Evolutionary conservation across 768 basidiomycete genomes (phyloP).

Genomic region (Pulveroboletus sp.): DNA sequence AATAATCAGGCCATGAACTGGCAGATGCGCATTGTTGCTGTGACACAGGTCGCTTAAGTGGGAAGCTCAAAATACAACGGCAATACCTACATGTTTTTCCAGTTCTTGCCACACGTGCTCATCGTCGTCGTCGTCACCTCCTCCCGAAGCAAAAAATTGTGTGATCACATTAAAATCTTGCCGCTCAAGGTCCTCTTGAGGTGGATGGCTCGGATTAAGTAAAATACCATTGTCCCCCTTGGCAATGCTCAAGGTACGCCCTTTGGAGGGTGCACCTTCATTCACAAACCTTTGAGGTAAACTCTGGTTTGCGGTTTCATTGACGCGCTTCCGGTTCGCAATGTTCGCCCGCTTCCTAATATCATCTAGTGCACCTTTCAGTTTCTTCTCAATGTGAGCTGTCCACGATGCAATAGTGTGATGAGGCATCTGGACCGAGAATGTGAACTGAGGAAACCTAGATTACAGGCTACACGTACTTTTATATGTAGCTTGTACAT

Average conservation of each 20-base stretch:
- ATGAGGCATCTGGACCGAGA: conserved; percentile 50
- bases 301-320: background rate
- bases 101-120: conserved; percentile 51
- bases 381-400: conserved; percentile 30
- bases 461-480: conserved; percentile 30
- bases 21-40: conserved; percentile 41
- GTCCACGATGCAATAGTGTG: conserved; percentile 52
- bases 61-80: background rate
- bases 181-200: conserved; percentile 15
- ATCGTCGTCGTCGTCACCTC: conserved; percentile 44
- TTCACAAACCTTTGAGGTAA: background rate
- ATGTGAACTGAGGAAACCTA: background rate
- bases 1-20: conserved; percentile 48
- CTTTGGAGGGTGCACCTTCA: conserved; percentile 1
- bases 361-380: conserved; percentile 40
- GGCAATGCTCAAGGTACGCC: background rate
- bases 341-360: conserved; percentile 49
- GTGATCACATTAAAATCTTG: conserved; percentile 51
- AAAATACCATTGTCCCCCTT: background rate
- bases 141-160: conserved; percentile 50
- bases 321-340: conserved; percentile 39
- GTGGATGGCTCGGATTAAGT: background rate
- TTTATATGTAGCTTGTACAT: conserved; percentile 39
- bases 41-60: background rate
- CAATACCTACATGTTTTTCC: conserved; percentile 38